phyloP scores from a whole-genome alignment of 2,329 filamentous ascomycete genomes.

The Raffaelea albimanens region DNA sequence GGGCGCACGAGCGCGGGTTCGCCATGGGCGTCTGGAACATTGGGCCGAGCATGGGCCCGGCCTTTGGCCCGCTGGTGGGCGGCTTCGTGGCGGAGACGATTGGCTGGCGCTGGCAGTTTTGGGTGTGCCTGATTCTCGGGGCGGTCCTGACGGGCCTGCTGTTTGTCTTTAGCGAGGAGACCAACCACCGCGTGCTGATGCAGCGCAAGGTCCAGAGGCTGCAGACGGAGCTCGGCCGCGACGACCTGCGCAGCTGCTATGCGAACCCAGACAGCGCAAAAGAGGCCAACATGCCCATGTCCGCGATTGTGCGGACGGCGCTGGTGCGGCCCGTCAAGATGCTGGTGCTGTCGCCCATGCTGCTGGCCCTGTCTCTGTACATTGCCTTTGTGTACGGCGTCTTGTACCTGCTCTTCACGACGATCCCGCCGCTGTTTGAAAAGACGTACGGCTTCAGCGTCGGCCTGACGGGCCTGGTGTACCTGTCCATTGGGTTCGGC shows the following conservation, averaged over 20 bases:
- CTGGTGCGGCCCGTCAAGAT: constrained; percentile 41
- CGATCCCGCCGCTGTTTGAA: constrained; percentile 38
- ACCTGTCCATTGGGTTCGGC: constrained; percentile 31
- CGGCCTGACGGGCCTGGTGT: constrained; percentile 35
- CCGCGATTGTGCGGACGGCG: constrained; percentile 22
- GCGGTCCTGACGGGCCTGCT: constrained; percentile 23
- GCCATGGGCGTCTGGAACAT: constrained; percentile 1
- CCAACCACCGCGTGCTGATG: constrained; percentile 40
- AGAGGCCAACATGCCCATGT: not conserved
- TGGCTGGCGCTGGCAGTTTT: constrained; percentile 26
- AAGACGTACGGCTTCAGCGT: constrained; percentile 34
- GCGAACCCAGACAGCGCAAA: not conserved
- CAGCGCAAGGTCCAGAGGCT: constrained; percentile 35
- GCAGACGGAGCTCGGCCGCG: constrained; percentile 32
- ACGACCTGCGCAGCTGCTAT: constrained; percentile 25
- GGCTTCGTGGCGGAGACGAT: constrained; percentile 35
- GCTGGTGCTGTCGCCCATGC: constrained; percentile 36
- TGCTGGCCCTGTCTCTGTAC: constrained; percentile 36
- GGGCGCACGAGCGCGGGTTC: constrained; percentile 1
- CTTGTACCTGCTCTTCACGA: constrained; percentile 43
- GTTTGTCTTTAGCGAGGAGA: constrained; percentile 32
- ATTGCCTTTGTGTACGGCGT: constrained; percentile 41
- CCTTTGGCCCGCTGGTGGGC: constrained; percentile 36
- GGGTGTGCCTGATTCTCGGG: constrained; percentile 39
- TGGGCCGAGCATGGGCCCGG: constrained; percentile 21